Base-by-base conservation (phyloP, 2,329 filamentous ascomycete species). In the Aspergillus novoparasiticus region DNA sequence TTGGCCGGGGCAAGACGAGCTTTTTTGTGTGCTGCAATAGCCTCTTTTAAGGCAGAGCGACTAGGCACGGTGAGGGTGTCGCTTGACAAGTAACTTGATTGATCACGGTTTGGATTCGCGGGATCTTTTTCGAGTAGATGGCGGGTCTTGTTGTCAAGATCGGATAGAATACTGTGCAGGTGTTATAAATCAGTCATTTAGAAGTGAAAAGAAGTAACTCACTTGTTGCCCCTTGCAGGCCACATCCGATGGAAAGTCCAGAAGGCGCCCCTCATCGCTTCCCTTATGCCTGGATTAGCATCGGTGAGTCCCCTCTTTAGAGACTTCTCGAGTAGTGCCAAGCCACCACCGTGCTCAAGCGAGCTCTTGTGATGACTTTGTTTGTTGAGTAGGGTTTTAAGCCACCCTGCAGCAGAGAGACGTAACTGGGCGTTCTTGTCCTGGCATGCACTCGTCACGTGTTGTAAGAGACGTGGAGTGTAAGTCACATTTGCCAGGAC, bases 391-490 rank as follows among this genome's bases (percentile, higher is more conserved):
- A 98, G 78, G 1, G 90, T 96, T 77, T 89, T 91, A 34, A 98
- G 80, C 95, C 95, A 99, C 9, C 86, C 89, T 2, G 90, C 84
- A 1, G 89, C 90, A 76, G 90, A 96, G 1, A 87, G 87, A 65
- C 95, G 88, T 19, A 94, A 90, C 73, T 95, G 91, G 2, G 94
- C 90, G 73, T 97, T 98, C 82, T 97, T 98, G 81, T 99, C 94
- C 75, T 96, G 90, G 66, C 87, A 90, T 28, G 94, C 94, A 59
- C 82, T 81, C 82, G 89, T 91, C 55, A 98, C 83, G 72, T 98
- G 94, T 76, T 96, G 91, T 83, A 97, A 86, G 66, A 97, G 84
- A 32, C 93, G 90, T 64, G 84, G 82, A 65, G 86, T 94, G 79
- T 94, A 98, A 0, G 93, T 90, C 34, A 90, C 90, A 69, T 90